phyloP scores from a whole-genome alignment of 2,329 filamentous ascomycete genomes.

The Fusarium mexicanum region DNA sequence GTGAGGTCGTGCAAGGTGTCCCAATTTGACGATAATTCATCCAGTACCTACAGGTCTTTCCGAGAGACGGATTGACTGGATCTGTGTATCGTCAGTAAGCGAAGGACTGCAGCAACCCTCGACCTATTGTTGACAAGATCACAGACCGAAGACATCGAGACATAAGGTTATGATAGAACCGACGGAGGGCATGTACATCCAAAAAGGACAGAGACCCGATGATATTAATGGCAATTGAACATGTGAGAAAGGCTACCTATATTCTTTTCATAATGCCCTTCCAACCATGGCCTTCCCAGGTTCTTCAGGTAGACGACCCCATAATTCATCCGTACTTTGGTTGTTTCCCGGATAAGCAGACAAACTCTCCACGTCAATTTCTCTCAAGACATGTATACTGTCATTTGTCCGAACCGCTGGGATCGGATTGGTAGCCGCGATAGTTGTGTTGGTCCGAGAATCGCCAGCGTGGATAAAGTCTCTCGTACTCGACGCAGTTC shows the following conservation, averaged over 20 bases:
- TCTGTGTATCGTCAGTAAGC: too few species aligned
- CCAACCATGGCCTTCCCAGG: background rate
- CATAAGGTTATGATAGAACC: too few species aligned
- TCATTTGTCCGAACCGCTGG: background rate
- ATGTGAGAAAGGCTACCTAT: background rate
- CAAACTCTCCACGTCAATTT: slow-evolving; percentile 26
- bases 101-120: too few species aligned
- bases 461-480: background rate
- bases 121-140: too few species aligned
- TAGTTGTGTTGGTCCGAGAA: background rate
- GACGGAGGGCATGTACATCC: background rate
- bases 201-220: background rate
- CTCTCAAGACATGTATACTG: slow-evolving; percentile 23
- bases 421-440: background rate
- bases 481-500: background rate
- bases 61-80: too few species aligned
- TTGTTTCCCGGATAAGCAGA: background rate
- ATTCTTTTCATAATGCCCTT: background rate
- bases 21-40: too few species aligned
- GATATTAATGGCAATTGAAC: background rate
- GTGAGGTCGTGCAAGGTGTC: too few species aligned
- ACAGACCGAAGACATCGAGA: too few species aligned
- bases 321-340: slow-evolving; percentile 26
- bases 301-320: background rate
- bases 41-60: too few species aligned